Evolutionary conservation across 1,284 basidiomycete species (phyloP).

Genomic region (Tilletia caries): DNA sequence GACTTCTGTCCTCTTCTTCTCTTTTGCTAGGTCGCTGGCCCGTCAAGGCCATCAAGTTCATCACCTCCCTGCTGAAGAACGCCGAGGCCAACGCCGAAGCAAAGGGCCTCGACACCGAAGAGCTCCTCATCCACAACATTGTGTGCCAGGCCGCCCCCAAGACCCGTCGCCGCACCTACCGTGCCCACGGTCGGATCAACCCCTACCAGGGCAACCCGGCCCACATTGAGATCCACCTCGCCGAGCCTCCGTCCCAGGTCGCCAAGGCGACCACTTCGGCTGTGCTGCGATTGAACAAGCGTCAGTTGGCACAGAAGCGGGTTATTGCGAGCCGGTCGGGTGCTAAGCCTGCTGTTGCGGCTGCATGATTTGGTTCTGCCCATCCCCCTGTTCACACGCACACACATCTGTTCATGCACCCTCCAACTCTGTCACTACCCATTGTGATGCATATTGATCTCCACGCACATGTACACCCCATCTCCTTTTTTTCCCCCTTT

Average conservation of each 20-base stretch:
- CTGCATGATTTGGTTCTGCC: neutral
- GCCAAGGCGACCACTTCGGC: constrained; percentile 44
- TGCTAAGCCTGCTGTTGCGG: constrained; percentile 14
- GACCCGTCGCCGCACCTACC: constrained; percentile 99
- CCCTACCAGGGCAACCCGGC: constrained; percentile 76
- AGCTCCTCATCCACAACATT: constrained; percentile 92
- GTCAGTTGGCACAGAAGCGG: constrained; percentile 50
- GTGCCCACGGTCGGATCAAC: constrained; percentile 84
- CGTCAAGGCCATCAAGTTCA: constrained; percentile 96
- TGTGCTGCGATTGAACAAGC: constrained; percentile 47
- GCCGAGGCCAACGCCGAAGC: constrained; percentile 98
- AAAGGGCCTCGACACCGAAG: constrained; percentile 90
- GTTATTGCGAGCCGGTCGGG: constrained; percentile 37
- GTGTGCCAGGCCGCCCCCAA: constrained; percentile 99
- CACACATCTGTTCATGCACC: neutral
- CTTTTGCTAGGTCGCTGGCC: constrained; percentile 83
- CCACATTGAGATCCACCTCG: constrained; percentile 72
- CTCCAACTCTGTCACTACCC: neutral
- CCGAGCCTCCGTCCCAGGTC: constrained; percentile 48
- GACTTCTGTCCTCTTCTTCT: neutral
- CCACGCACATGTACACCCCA: constrained; percentile 8
- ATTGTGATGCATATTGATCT: neutral
- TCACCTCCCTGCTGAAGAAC: constrained; percentile 93
- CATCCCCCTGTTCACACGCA: neutral
- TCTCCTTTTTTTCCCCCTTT: constrained; percentile 12